These are phyloP conservation scores for Microbotryum saponariae DNA, from an alignment of 1,284 basidiomycete genomes.

Conservation along the genomic window DNA sequence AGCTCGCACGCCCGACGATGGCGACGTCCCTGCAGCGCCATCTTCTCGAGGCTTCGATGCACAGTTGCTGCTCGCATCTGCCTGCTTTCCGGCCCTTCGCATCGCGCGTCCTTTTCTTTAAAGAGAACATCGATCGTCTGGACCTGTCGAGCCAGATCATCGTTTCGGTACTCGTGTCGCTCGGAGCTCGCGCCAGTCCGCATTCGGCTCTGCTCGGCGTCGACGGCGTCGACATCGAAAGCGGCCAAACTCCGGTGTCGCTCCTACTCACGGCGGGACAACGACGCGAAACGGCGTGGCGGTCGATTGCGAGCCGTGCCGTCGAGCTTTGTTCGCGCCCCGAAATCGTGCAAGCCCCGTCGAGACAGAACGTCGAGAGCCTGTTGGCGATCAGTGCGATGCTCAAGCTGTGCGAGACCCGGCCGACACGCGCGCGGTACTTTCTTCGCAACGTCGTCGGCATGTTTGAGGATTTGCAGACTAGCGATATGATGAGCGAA, in stretches of 20 bases:
- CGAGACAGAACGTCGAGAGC: constrained; percentile 21
- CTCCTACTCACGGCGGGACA: constrained; percentile 23
- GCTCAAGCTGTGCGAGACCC: constrained; percentile 28
- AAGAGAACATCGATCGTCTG: constrained; percentile 18
- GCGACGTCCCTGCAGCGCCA: constrained; percentile 23
- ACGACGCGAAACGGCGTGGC: constrained; percentile 29
- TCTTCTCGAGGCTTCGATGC: constrained; percentile 29
- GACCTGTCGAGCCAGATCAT: constrained; percentile 20
- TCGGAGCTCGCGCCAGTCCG: constrained; percentile 29
- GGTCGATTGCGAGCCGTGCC: constrained; percentile 24
- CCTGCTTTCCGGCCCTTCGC: constrained; percentile 25
- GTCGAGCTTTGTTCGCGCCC: constrained; percentile 19
- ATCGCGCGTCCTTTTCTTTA: constrained; percentile 7
- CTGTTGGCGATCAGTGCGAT: constrained; percentile 25
- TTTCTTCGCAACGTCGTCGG: constrained; percentile 29
- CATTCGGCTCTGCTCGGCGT: constrained; percentile 30
- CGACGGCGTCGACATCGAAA: constrained; percentile 26
- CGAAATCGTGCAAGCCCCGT: constrained; percentile 23
- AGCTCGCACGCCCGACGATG: constrained; percentile 26
- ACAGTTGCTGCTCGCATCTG: constrained; percentile 31
- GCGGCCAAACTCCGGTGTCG: constrained; percentile 13
- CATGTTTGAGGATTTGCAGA: constrained; percentile 26
- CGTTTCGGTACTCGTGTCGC: constrained; percentile 27
- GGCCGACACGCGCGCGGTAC: constrained; percentile 23
- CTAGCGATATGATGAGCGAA: background rate